A percentile compares a stretch with the other conserved stretches of the same genome.
phyloP scores from a whole-genome alignment of 805 yeast species.

The Candida oleophila region DNA sequence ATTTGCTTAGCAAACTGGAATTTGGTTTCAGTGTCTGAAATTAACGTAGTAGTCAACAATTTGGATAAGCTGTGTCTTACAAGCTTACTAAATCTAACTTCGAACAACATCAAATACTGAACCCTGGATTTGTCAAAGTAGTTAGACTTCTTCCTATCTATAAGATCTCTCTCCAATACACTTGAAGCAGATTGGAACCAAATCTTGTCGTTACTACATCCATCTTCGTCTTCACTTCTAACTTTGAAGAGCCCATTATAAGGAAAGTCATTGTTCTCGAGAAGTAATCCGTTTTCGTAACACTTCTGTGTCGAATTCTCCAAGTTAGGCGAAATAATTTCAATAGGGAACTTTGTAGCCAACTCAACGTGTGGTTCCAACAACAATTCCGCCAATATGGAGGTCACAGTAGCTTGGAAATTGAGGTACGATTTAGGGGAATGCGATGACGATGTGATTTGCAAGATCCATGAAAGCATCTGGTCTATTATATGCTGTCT shows the following conservation, averaged over 20 bases:
- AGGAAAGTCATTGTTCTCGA: constrained; percentile 22
- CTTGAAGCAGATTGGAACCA: constrained; percentile 6
- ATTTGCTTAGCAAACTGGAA: constrained; percentile 51
- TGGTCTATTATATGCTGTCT: constrained; percentile 47
- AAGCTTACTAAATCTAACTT: constrained; percentile 55
- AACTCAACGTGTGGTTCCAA: constrained; percentile 34
- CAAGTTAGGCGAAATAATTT: constrained; percentile 12
- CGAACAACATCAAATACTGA: constrained; percentile 58
- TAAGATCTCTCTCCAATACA: constrained; percentile 10
- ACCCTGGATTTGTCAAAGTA: constrained; percentile 43
- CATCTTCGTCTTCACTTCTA: constrained; percentile 9
- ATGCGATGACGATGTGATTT: constrained; percentile 22
- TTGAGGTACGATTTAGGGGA: constrained; percentile 32
- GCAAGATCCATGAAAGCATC: constrained; percentile 52
- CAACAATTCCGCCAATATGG: constrained; percentile 41
- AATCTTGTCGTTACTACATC: constrained; percentile 15
- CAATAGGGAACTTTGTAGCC: constrained; percentile 26
- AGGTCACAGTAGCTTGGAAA: constrained; percentile 14
- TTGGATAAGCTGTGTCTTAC: constrained; percentile 49
- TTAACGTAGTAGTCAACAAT: constrained; percentile 53
- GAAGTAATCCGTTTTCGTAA: constrained; percentile 32
- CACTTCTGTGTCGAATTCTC: constrained; percentile 17
- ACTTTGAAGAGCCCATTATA: constrained; percentile 20
- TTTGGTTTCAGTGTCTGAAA: constrained; percentile 51
- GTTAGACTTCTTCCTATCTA: constrained; percentile 9